These are phyloP conservation scores for Hypoxylon cercidicola DNA, from an alignment of 495 filamentous ascomycete species.

Conservation along the genomic window DNA sequence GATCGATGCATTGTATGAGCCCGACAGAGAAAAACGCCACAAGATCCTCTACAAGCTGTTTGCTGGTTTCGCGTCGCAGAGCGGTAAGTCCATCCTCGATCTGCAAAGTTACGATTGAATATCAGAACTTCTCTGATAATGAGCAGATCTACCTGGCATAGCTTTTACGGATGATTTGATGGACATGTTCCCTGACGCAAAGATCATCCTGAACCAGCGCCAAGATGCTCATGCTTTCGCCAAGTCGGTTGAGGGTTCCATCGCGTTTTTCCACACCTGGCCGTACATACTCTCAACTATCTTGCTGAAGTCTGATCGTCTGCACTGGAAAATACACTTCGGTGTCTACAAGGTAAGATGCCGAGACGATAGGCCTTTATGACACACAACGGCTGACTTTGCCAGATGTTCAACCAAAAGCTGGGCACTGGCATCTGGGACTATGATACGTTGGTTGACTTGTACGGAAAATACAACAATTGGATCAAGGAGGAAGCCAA, in stretches of 20 bases:
- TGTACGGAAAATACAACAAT: conserved; percentile 21
- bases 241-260: conserved; percentile 13
- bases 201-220: conserved; percentile 45
- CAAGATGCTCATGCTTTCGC: conserved; percentile 11
- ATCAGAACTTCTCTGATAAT: not conserved
- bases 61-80: conserved; percentile 18
- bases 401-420: conserved; percentile 1
- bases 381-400: not conserved
- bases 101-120: not conserved
- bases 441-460: not conserved
- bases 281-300: conserved; percentile 7
- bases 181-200: conserved; percentile 51
- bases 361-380: not conserved
- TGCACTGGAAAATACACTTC: conserved; percentile 1
- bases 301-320: not conserved
- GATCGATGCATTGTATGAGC: conserved; percentile 31
- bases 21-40: conserved; percentile 34
- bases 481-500: conserved; percentile 21
- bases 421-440: conserved; percentile 6
- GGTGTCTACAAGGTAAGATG: not conserved
- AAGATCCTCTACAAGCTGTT: conserved; percentile 44
- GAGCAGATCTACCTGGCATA: conserved; percentile 40
- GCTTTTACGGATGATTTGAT: conserved; percentile 46
- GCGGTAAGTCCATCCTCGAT: not conserved
- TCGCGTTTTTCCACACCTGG: conserved; percentile 30